Evolutionary conservation across 2,329 filamentous ascomycete genomes (phyloP), one percentile per base, ranked within the genome.

Genomic region (Aspergillus fumigatus): DNA sequence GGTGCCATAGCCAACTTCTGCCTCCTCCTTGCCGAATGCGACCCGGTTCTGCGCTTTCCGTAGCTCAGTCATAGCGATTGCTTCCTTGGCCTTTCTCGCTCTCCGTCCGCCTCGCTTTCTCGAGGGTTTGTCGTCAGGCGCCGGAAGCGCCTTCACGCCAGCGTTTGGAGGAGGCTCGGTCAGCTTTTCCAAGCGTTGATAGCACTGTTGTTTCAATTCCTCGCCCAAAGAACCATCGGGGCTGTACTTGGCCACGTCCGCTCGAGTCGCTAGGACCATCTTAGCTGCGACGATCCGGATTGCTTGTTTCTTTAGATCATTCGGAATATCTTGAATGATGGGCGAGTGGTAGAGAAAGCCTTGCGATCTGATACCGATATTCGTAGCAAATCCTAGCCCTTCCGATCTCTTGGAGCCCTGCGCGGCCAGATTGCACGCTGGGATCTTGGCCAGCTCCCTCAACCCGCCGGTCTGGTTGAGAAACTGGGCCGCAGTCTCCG

Each of bases 31-130:
- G 57, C 92, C 92, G 69, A 99, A 99, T 0, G 88, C 91, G 84
- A 99, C 88, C 53, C 94, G 85, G 77, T 99, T 99, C 75, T 97
- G 94, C 4, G 92, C 92, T 74, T 97, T 97, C 62, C 92, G 87
- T 29, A 99, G 80, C 54, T 99, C 94, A 0, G 94, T 99, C 91
- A 97, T 96, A 58, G 94, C 93, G 6, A 90, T 90, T 3, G 93
- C 92, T 74, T 96, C 94, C 82, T 99, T 99, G 58, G 93, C 93
- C 74, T 96, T 96, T 56, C 94, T 82, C 11, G 92, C 94, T 62
- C 92, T 83, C 54, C 93, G 82, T 52, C 94, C 94, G 73, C 94
- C 94, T 62, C 94, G 89, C 74, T 99, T 99, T 35, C 92, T 83
- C 0, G 90, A 87, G 1, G 92, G 94, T 73, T 97, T 99, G 75